A percentile compares a stretch with the other conserved stretches of the same genome.
phyloP scores from a whole-genome alignment of 2,329 filamentous ascomycete genomes.

The Alternaria arbusti region DNA sequence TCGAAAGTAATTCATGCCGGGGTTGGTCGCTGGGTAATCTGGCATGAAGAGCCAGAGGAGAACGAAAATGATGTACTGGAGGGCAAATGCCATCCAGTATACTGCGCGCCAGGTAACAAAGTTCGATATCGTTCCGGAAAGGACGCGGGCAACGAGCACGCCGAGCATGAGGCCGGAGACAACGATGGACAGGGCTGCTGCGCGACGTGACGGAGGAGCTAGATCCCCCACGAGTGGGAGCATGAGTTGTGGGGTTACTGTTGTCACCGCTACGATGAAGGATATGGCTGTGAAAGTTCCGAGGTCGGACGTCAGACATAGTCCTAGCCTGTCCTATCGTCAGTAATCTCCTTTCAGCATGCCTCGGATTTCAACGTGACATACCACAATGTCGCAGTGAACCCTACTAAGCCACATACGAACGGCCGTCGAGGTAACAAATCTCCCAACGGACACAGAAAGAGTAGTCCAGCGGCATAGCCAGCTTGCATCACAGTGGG shows the following conservation, averaged over 20 bases:
- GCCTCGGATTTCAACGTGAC: constrained; percentile 28
- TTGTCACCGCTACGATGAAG: constrained; percentile 77
- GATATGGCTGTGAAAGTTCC: constrained; percentile 71
- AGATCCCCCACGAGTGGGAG: constrained; percentile 81
- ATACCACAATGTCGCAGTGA: constrained; percentile 71
- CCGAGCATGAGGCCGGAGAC: constrained; percentile 78
- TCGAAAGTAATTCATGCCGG: constrained; percentile 68
- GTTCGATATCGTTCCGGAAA: constrained; percentile 77
- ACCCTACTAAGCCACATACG: constrained; percentile 69
- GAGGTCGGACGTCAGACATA: constrained; percentile 73
- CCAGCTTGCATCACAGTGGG: constrained; percentile 81
- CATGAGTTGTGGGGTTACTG: constrained; percentile 77
- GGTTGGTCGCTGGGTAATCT: constrained; percentile 79
- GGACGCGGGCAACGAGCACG: constrained; percentile 75
- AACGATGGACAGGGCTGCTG: constrained; percentile 74
- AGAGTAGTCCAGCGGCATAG: constrained; percentile 75
- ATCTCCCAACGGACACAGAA: constrained; percentile 79
- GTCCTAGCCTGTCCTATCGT: constrained; percentile 56
- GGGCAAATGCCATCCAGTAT: constrained; percentile 77
- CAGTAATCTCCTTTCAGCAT: not conserved
- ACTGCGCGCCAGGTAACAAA: constrained; percentile 77
- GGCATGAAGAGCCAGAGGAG: constrained; percentile 77
- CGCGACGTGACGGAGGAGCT: constrained; percentile 71
- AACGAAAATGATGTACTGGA: constrained; percentile 71
- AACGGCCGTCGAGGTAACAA: constrained; percentile 70